Conservation (phyloP, 2,329 filamentous ascomycete species). For the Onygenales sp. region DNA sequence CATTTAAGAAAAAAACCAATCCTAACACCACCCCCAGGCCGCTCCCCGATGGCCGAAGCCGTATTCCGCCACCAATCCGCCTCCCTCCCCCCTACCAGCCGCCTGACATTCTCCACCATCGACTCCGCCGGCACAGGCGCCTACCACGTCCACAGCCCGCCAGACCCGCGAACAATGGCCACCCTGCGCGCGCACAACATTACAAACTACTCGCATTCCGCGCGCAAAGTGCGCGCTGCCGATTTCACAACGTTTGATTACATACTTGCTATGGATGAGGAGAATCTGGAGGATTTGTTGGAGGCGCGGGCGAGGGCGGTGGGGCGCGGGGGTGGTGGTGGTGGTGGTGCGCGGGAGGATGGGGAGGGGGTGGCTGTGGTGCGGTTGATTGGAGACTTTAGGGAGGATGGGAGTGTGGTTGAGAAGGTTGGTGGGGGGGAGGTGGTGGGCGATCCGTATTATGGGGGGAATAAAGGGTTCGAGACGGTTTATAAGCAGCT, state of each 20-base stretch:
- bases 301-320: slow-evolving; percentile 18
- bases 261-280: slow-evolving; percentile 86
- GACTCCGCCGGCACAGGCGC: slow-evolving; percentile 87
- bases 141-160: slow-evolving; percentile 69
- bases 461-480: slow-evolving; percentile 75
- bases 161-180: slow-evolving; percentile 74
- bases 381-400: slow-evolving; percentile 79
- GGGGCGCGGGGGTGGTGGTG: slow-evolving; percentile 9
- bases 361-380: slow-evolving; percentile 42
- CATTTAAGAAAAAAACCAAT: neutral
- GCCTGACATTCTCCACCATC: slow-evolving; percentile 53
- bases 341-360: slow-evolving; percentile 20
- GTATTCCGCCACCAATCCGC: slow-evolving; percentile 68
- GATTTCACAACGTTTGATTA: slow-evolving; percentile 88
- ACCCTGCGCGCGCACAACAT: slow-evolving; percentile 69
- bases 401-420: slow-evolving; percentile 41
- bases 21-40: slow-evolving; percentile 32
- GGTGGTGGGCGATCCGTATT: slow-evolving; percentile 82
- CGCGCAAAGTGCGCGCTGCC: slow-evolving; percentile 58
- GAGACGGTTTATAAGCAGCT: slow-evolving; percentile 80
- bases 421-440: slow-evolving; percentile 44
- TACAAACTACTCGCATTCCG: slow-evolving; percentile 64
- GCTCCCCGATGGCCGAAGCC: slow-evolving; percentile 91
- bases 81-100: slow-evolving; percentile 47
- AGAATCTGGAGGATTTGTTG: slow-evolving; percentile 65